A percentile compares a stretch with the other conserved stretches of the same genome.
Conservation (phyloP, 495 filamentous ascomycete species). For the Annulohypoxylon bovei region DNA sequence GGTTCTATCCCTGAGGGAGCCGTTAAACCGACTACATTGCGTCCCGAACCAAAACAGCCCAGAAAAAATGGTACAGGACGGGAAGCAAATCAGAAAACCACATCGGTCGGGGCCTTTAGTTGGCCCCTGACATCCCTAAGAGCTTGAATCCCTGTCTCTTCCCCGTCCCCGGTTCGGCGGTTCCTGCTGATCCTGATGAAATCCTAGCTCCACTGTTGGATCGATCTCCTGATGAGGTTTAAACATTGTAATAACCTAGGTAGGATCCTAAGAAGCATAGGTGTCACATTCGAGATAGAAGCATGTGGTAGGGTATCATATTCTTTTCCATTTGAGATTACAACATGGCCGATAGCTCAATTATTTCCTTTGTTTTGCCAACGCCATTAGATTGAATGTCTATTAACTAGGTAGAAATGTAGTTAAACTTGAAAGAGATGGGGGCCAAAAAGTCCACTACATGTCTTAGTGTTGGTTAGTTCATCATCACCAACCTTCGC, state of each 20-base stretch:
- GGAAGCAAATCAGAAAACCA: constrained; percentile 31
- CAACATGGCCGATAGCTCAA: neutral
- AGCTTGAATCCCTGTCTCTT: constrained; percentile 20
- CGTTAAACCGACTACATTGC: neutral
- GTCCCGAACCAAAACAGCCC: neutral
- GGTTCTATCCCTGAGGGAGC: neutral
- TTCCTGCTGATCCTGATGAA: constrained; percentile 43
- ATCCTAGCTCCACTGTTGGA: constrained; percentile 28
- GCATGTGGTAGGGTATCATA: neutral
- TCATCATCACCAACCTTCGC: constrained; percentile 1
- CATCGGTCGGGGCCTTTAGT: constrained; percentile 15
- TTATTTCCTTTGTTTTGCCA: neutral
- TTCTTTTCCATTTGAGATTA: neutral
- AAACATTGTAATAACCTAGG: constrained; percentile 22
- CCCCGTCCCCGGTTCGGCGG: constrained; percentile 40
- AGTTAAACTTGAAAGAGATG: neutral
- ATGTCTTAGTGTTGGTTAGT: neutral
- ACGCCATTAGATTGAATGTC: no score
- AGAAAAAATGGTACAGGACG: constrained; percentile 2
- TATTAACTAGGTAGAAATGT: no score
- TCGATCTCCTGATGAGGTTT: constrained; percentile 35
- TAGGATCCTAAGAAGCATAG: neutral
- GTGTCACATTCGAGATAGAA: neutral
- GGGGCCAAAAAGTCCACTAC: neutral
- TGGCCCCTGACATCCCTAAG: constrained; percentile 10